Conservation (phyloP, 441 rosid genomes). For the Populus hybrid region DNA sequence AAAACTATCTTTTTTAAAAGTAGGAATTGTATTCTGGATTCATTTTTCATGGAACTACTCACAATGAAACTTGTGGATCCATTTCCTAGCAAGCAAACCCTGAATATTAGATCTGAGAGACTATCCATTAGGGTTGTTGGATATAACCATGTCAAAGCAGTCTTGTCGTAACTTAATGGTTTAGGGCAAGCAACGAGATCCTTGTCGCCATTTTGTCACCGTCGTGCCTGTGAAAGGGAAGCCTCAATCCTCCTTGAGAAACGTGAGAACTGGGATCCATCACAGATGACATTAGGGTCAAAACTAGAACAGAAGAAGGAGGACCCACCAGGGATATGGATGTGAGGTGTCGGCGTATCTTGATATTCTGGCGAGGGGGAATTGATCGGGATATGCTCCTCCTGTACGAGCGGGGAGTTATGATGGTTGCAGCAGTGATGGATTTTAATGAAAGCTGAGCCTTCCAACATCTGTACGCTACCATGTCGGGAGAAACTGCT, state of each 20-base stretch:
- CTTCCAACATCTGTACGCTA: not conserved
- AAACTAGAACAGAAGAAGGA: not conserved
- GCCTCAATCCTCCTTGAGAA: not conserved
- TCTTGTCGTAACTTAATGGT: no score
- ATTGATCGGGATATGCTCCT: not conserved
- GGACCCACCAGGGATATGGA: not conserved
- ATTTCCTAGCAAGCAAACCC: no score
- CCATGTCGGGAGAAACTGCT: not conserved
- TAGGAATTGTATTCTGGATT: no score
- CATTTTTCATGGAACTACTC: no score
- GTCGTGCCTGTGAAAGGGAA: not conserved
- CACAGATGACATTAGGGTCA: not conserved
- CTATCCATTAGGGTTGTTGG: no score
- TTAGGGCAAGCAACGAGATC: no score
- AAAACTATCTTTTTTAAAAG: no score
- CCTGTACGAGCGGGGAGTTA: not conserved
- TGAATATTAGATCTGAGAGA: no score
- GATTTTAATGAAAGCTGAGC: not conserved
- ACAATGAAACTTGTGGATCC: no score
- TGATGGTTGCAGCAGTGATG: not conserved
- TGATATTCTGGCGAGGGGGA: not conserved
- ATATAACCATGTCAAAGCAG: no score
- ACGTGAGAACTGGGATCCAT: no score
- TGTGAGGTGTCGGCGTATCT: not conserved
- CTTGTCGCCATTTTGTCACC: not conserved